These are phyloP conservation scores for Diutina sp. DNA, from an alignment of 1,139 yeast species.

Conservation along the genomic window DNA sequence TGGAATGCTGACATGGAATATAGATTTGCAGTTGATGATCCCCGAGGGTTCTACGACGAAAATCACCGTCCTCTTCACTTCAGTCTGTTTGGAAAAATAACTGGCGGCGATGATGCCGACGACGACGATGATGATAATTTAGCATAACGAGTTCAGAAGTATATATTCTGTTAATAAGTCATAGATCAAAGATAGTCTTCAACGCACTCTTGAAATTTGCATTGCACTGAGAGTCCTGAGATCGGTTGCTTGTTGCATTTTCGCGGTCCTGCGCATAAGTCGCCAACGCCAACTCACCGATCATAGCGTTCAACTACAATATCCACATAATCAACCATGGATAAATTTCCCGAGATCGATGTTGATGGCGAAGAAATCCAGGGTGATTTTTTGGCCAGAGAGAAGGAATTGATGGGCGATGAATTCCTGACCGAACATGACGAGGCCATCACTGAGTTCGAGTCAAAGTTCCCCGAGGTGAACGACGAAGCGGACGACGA, in stretches of 20 bases:
- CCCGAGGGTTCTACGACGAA: constrained; percentile 74
- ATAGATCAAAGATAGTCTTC: no score
- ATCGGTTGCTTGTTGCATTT: background rate
- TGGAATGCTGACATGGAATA: constrained; percentile 57
- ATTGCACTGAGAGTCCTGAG: background rate
- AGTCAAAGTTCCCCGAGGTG: constrained; percentile 60
- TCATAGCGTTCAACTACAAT: background rate
- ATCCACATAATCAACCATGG: constrained; percentile 31
- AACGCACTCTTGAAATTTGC: no score
- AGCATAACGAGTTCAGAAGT: background rate
- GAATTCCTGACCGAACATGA: constrained; percentile 67
- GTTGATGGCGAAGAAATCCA: constrained; percentile 16
- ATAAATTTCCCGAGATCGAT: constrained; percentile 42
- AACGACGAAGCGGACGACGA: constrained; percentile 9
- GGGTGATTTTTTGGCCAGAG: constrained; percentile 72
- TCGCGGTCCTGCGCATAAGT: background rate
- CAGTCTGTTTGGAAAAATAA: constrained; percentile 4
- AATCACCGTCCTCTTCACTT: constrained; percentile 86
- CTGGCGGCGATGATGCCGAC: background rate
- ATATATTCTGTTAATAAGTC: no score
- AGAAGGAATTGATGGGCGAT: constrained; percentile 73
- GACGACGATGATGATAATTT: background rate
- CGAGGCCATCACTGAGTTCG: constrained; percentile 49
- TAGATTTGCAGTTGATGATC: constrained; percentile 62
- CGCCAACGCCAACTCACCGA: constrained; percentile 1